Conservation (phyloP, 1,139 yeast species). For the Zygosaccharomyces pseudobailii region DNA sequence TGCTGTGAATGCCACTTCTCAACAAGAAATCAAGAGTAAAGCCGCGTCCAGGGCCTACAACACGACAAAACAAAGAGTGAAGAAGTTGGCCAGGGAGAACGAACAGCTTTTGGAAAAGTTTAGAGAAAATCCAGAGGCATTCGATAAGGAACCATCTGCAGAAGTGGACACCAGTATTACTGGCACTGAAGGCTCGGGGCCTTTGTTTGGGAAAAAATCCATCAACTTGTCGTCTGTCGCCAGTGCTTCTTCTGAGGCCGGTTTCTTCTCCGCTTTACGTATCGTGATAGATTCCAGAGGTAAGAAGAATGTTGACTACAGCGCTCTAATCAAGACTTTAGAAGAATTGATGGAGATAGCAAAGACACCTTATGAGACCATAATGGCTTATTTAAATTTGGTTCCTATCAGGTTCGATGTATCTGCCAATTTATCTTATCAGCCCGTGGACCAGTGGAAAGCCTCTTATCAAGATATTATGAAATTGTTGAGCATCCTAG, state of each 20-base stretch:
- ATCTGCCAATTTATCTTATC: conserved; percentile 58
- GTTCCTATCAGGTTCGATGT: conserved; percentile 87
- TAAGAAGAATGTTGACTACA: conserved; percentile 85
- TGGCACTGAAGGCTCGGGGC: conserved; percentile 18
- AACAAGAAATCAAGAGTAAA: conserved; percentile 71
- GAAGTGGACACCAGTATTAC: conserved; percentile 31
- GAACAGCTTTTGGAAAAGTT: conserved; percentile 55
- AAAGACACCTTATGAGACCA: conserved; percentile 64
- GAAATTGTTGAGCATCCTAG: conserved; percentile 62
- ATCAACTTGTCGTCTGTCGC: conserved; percentile 29
- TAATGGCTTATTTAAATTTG: conserved; percentile 73
- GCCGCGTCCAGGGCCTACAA: conserved; percentile 84
- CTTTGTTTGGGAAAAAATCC: conserved; percentile 37
- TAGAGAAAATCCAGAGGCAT: conserved; percentile 67
- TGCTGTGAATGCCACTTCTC: conserved; percentile 51
- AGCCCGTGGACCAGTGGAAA: conserved; percentile 84
- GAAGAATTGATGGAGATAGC: conserved; percentile 58
- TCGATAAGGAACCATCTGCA: conserved; percentile 47
- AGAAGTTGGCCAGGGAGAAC: conserved; percentile 66
- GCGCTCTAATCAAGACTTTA: conserved; percentile 68
- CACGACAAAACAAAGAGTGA: conserved; percentile 82
- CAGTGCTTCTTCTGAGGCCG: conserved; percentile 36
- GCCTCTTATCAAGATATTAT: conserved; percentile 59
- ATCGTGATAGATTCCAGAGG: conserved; percentile 87
- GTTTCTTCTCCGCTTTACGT: conserved; percentile 68